Evolutionary conservation across 2,329 filamentous ascomycete genomes (phyloP).

Genomic region (Chaetothyriales sp.): DNA sequence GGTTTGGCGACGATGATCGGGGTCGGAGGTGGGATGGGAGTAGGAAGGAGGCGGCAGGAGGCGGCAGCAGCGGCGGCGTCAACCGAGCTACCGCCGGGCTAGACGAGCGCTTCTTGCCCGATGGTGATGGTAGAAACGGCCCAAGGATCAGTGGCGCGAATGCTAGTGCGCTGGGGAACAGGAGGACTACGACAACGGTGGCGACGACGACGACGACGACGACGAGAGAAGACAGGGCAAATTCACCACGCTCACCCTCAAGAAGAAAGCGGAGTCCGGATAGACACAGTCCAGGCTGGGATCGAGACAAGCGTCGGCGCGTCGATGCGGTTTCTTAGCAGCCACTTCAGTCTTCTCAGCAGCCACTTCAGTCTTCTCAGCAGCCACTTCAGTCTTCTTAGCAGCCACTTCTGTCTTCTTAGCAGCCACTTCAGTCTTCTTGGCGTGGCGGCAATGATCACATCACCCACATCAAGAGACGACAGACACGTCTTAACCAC

Average conservation of each 20-base stretch:
- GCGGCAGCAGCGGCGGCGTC: slow-evolving; percentile 12
- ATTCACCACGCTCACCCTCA: slow-evolving; percentile 11
- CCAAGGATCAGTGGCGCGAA: slow-evolving; percentile 31
- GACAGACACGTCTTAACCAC: neutral
- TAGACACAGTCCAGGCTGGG: slow-evolving; percentile 22
- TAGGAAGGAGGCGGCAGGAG: slow-evolving; percentile 18
- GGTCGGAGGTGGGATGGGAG: slow-evolving; percentile 20
- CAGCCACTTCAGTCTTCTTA: too few relatives aligned
- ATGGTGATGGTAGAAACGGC: slow-evolving; percentile 24
- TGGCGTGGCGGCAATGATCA: too few relatives aligned
- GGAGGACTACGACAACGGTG: slow-evolving; percentile 21
- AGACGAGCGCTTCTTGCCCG: slow-evolving; percentile 35
- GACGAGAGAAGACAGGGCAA: slow-evolving; percentile 12
- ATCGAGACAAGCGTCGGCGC: neutral
- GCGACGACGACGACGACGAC: slow-evolving; percentile 19
- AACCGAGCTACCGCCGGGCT: slow-evolving; percentile 26
- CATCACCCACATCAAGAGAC: neutral
- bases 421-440: neutral
- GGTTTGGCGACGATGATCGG: slow-evolving; percentile 53
- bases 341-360: too few relatives aligned
- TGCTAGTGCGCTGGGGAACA: slow-evolving; percentile 28
- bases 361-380: too few relatives aligned
- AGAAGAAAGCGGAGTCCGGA: slow-evolving; percentile 6
- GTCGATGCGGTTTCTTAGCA: neutral
- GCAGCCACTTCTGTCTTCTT: neutral